Base-by-base conservation (phyloP, 2,329 filamentous ascomycete genomes). In the Epicoccum nigrum region DNA sequence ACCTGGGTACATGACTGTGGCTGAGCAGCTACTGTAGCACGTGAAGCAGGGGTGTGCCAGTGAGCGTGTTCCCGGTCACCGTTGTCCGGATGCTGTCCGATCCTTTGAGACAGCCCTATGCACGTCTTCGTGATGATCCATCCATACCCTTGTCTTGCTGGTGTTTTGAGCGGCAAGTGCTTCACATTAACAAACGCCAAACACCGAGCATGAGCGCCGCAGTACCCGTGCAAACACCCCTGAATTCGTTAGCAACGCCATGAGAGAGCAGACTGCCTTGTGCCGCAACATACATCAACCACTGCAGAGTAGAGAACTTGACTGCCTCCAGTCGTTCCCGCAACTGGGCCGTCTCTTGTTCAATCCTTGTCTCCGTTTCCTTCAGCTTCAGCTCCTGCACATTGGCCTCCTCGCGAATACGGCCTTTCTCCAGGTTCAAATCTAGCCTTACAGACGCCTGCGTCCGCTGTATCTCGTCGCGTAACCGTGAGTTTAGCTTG, bases 361-460 rank as follows among this genome's bases (percentile, higher is more conserved):
- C 94, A 67, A 99, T 97, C 76, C 95, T 87, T 51, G 92, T 96
- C 79, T 99, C 94, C 11, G 94, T 97, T 82, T 99, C 94, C 79
- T 96, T 97, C 68, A 99, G 91, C 79, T 96, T 95, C 76, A 99
- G 85, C 75, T 99, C 94, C 77, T 97, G 94, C 51, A 89, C 88
- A 61, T 96, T 95, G 15, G 92, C 92, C 79, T 99, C 94, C 76
- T 99, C 94, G 56, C 94, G 82, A 62, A 97, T 99, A 56, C 94
- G 84, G 12, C 94, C 94, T 78, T 99, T 99, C 71, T 99, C 94
- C 37, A 99, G 78, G 74, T 97, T 99, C 55, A 99, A 78, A 74
- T 99, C 94, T 37, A 99, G 78, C 54, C 93, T 83, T 30, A 97
- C 92, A 56, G 89, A 93, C 5, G 93, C 93, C 76, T 97, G 93